A percentile compares a stretch with the other conserved stretches of the same genome.
Evolutionary conservation across 176 grass and related monocot species (phyloP).

Genomic region (Oryza officinalis): DNA sequence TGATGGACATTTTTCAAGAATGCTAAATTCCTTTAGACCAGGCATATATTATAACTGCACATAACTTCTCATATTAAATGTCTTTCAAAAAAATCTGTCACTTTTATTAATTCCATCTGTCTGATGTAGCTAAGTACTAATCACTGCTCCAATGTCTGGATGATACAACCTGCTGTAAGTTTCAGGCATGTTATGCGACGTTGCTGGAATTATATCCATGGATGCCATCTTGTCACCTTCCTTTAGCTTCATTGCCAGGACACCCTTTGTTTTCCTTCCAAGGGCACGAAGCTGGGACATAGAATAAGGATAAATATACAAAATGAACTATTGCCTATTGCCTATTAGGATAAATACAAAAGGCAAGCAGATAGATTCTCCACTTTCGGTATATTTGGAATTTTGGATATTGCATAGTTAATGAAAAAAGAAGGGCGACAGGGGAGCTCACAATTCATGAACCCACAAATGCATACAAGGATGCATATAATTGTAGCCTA

Average conservation of each 20-base stretch:
- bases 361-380: neutral
- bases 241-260: constrained; percentile 78
- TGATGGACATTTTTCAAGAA: neutral
- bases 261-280: constrained; percentile 81
- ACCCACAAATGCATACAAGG: constrained; percentile 7
- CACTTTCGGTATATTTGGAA: constrained; percentile 2
- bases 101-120: constrained; percentile 14
- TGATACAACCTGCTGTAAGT: constrained; percentile 52
- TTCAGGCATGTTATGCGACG: constrained; percentile 65
- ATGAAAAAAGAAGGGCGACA: neutral
- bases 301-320: constrained; percentile 38
- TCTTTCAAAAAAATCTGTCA: neutral
- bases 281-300: constrained; percentile 67
- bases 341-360: neutral
- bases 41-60: neutral
- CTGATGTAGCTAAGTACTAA: neutral
- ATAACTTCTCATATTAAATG: neutral
- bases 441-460: neutral
- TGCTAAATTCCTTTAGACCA: constrained; percentile 4
- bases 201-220: constrained; percentile 84
- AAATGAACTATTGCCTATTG: neutral
- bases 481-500: constrained; percentile 36
- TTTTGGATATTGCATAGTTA: constrained; percentile 6
- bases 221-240: constrained; percentile 83
- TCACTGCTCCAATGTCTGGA: neutral